Evolutionary conservation across 345 rosid species (phyloP), one percentile per base, ranked within the genome.

Genomic region (Arabis hirsuta): DNA sequence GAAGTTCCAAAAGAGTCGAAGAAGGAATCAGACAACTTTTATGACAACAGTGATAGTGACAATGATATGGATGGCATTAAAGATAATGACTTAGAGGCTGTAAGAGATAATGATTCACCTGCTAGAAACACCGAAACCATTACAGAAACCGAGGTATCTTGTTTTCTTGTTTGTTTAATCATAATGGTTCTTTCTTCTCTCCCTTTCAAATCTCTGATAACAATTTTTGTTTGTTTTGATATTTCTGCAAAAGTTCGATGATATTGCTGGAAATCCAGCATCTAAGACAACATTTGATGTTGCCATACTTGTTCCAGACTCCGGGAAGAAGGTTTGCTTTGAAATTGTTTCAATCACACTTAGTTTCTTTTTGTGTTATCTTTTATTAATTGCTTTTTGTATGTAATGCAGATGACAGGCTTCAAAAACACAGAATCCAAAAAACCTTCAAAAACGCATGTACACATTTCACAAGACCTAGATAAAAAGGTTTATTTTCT

Each of bases 251-350:
- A 84, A 65, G 71, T 74, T 78, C 20, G 86, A 80, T 36, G 86
- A 82, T 62, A 72, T 65, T 74, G 76, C 56, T 65, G 76, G 55
- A 63, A 85, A 82, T 39, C 73, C 81, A 42, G 87, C 85, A 70
- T 80, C 84, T n/a, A 89, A 87, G 82, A 87, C 91, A 70, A 83
- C 99, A 36, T 84, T 82, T 74, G 96, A 91, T 65, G 96, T 90
- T 71, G 79, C 96, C 29, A 79, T 95, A 44, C 86, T 87, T 67
- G 89, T 83, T 48, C 82, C 96, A 14, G 90, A 82, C 79, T 62
- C 83, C 16, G 85, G 88, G 89, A 89, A 83, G 84, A 94, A 91
- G 92, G 96, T 91, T 51, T 41, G 46, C 24, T 66, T 51, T 38
- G 36, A 34, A 20, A 0, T 19, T 19, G 41, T 6, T 64, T 4